phyloP scores from a whole-genome alignment of 306 rosid species.

The Quercus variabilis region DNA sequence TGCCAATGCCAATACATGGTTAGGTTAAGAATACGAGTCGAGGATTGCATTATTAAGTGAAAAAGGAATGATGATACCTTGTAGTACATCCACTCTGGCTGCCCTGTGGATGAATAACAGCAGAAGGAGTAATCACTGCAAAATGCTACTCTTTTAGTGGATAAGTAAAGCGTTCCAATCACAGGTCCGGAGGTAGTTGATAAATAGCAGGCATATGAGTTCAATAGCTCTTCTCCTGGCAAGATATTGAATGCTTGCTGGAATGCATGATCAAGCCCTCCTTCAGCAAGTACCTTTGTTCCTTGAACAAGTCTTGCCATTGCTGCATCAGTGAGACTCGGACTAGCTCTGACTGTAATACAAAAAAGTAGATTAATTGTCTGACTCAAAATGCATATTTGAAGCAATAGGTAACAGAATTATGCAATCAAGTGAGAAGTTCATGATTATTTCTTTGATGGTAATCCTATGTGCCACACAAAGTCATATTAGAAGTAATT shows the following conservation, averaged over 20 bases:
- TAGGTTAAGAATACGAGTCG: too few species aligned
- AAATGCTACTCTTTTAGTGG: constrained; percentile 64
- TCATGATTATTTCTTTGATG: too few species aligned
- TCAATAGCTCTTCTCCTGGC: constrained; percentile 57
- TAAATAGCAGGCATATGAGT: constrained; percentile 60
- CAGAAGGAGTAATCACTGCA: constrained; percentile 66
- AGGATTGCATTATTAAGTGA: background rate
- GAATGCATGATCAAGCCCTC: constrained; percentile 62
- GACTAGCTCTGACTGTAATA: constrained; percentile 46
- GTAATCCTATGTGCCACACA: too few species aligned
- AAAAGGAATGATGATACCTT: constrained; percentile 39
- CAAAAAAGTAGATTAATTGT: background rate
- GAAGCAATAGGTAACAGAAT: too few species aligned
- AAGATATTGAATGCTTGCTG: constrained; percentile 47
- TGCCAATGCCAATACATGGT: too few species aligned
- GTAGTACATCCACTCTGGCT: constrained; percentile 41
- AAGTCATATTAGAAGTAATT: too few species aligned
- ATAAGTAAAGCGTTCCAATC: constrained; percentile 59
- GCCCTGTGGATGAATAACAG: constrained; percentile 39
- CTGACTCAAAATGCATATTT: background rate
- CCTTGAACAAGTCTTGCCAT: constrained; percentile 63
- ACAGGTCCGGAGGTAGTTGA: constrained; percentile 62
- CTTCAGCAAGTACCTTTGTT: constrained; percentile 52
- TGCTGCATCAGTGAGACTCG: constrained; percentile 62
- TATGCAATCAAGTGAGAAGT: too few species aligned